Base-by-base conservation (phyloP, 75 land plant genomes). In the Selaginella tamariscina region DNA sequence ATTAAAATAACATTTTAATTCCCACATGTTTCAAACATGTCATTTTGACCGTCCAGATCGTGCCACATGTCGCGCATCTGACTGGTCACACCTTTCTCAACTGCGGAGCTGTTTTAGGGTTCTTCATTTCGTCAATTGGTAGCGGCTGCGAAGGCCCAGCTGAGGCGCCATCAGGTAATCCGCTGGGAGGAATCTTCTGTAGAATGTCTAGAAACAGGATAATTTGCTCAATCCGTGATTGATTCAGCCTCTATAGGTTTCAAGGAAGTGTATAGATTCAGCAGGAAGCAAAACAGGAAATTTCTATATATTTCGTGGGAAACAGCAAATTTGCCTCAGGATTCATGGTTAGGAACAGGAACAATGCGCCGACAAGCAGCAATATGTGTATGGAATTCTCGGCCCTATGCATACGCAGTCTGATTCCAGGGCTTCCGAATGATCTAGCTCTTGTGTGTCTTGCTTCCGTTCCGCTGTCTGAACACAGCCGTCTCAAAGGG, bases 381-480 rank as follows among this genome's bases (percentile, higher is more conserved):
- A 39, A 15, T 15, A 5, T 39, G 49, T 39, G 49, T 5, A 5
- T 39, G 49, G 49, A 39, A 39, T 39, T 39, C 49, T 39, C 49
- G 49, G 15, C 49, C 11, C 49, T 39, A 5, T 5, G 49, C 49
- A 39, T 39, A 5, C 49, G 49, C 49, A 39, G 15, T 39, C 49
- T 91, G 64, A 84, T 91, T 33, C 97, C 97, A 2, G 84, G 81
- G 32, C 87, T 92, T 18, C 97, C 97, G 2, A 77, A 82, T 76
- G 95, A 92, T 60, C 23, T 92, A 57, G 80, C 89, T 2, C 66
- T 81, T n/a, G 72, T 79, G 64, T 86, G 88, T 70, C 82, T 89
- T n/a, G 71, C 85, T n/a, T 69, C 67, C 55, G 65, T 91, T 31
- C 97, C 97, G 0, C 68, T 73, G 59, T 77, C 83, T 31, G 81